Base-by-base conservation (phyloP, 2,329 filamentous ascomycete species). In the Clonostachys sp. region DNA sequence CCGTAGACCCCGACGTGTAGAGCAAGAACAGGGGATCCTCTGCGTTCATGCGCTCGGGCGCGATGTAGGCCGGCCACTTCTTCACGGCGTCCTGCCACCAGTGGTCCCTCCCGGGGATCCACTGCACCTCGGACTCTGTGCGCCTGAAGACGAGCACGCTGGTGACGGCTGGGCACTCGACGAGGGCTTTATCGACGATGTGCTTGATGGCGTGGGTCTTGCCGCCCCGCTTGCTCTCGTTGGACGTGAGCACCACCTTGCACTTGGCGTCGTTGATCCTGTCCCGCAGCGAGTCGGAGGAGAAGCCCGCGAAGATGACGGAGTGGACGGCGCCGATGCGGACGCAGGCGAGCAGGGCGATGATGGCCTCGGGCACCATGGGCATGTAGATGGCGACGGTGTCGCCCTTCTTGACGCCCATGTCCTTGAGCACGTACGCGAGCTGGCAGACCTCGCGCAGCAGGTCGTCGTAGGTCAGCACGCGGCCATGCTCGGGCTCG, bases 11-110 rank as follows among this genome's bases (percentile, higher is more conserved):
- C 35, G 92, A 97, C 3, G 94, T 99, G 75, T 99, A 99, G 48
- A 99, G 87, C 50, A 99, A 75, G 83, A 97, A 99, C 9, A 99
- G 81, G 48, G 94, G 94, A 63, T 99, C 94, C 70, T 99, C 94
- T 1, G 94, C 88, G 75, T 81, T 89, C 80, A 99, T 87, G 55
- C 83, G 71, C 76, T 95, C 91, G 12, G 92, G 91, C 33, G 91
- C 77, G 62, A 95, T 86, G 77, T 97, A 97, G 59, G 83, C 79
- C 53, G 94, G 94, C 82, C 90, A 97, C 76, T 96, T 97, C 67
- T 95, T 89, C 47, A 92, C 85, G 79, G 97, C 92, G 74, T 97
- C 94, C 69, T 97, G 91, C 94, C 94, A 99, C 94, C 94, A 99
- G 63, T 83, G 79, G 70, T 99, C 94, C 61, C 94, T 85, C 55